These are phyloP conservation scores for Torulaspora globosa DNA, from an alignment of 1,139 yeast species.

Conservation along the genomic window DNA sequence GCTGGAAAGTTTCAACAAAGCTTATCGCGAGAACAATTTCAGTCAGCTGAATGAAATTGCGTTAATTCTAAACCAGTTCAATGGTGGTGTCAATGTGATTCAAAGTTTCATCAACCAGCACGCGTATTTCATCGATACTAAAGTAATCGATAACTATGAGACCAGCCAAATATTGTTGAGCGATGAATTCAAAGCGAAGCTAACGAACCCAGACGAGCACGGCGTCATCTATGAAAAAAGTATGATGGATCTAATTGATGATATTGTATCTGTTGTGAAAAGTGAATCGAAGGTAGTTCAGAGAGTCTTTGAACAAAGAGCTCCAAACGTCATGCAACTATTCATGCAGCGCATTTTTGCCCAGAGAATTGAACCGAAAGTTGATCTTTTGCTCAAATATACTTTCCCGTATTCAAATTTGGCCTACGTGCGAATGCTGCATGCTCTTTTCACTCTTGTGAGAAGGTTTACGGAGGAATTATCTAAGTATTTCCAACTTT, in stretches of 20 bases:
- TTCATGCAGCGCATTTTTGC: constrained; percentile 77
- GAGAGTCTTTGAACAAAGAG: constrained; percentile 67
- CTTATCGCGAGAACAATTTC: constrained; percentile 49
- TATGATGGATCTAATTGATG: constrained; percentile 41
- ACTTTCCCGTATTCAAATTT: constrained; percentile 63
- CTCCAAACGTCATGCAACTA: constrained; percentile 59
- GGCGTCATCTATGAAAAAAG: constrained; percentile 40
- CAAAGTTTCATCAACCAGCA: constrained; percentile 81
- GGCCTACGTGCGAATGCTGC: constrained; percentile 75
- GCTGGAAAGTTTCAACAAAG: constrained; percentile 54
- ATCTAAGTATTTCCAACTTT: constrained; percentile 49
- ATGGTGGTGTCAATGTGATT: constrained; percentile 80
- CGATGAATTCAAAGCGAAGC: constrained; percentile 44
- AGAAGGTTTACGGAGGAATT: constrained; percentile 64
- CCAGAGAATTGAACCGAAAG: constrained; percentile 65
- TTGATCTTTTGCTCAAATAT: constrained; percentile 57
- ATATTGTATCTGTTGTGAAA: constrained; percentile 48
- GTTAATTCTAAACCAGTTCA: constrained; percentile 70
- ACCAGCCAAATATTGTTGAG: constrained; percentile 35
- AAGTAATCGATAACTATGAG: constrained; percentile 38
- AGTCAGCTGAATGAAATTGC: constrained; percentile 78
- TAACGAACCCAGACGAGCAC: constrained; percentile 46
- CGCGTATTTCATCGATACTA: constrained; percentile 59
- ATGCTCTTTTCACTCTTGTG: constrained; percentile 57
- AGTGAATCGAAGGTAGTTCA: constrained; percentile 71